phyloP scores from a whole-genome alignment of 768 basidiomycete species.

The Trametes villosa region DNA sequence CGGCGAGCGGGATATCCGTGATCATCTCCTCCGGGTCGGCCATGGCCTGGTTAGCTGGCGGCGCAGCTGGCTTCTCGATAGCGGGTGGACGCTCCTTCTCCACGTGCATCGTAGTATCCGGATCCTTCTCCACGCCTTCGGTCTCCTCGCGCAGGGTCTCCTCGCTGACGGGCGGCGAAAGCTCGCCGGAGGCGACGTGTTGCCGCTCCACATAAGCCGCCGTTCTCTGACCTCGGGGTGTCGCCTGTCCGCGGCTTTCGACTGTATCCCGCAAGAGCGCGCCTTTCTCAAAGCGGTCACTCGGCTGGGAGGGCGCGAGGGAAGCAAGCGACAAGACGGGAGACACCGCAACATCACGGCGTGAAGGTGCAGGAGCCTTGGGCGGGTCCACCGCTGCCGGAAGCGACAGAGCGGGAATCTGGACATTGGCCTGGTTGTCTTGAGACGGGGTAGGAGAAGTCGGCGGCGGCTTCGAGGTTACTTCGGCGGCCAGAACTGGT shows the following conservation, averaged over 20 bases:
- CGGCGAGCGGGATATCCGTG: slow-evolving; percentile 46
- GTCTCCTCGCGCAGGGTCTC: slow-evolving; percentile 20
- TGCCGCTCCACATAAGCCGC: background rate
- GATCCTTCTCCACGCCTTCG: slow-evolving; percentile 11
- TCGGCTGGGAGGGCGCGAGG: background rate
- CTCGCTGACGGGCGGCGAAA: slow-evolving; percentile 20
- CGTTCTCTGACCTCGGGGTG: no score
- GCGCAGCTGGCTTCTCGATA: background rate
- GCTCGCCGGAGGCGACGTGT: slow-evolving; percentile 13
- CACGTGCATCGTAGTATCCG: background rate
- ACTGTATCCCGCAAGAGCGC: background rate
- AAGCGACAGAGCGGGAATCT: background rate
- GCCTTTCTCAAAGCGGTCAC: background rate
- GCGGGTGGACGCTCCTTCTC: background rate
- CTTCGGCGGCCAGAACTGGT: background rate
- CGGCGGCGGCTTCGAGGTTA: background rate
- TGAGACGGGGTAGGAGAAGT: background rate
- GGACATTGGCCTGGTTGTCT: no score
- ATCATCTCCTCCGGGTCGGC: background rate
- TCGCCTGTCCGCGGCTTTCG: background rate
- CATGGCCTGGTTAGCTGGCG: background rate
- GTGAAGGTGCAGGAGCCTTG: background rate
- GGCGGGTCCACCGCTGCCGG: background rate
- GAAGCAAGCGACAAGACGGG: background rate
- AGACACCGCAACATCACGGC: slow-evolving; percentile 5